These are phyloP conservation scores for Apostasia shenzhenica DNA, from an alignment of 106 monocot species.

Conservation along the genomic window DNA sequence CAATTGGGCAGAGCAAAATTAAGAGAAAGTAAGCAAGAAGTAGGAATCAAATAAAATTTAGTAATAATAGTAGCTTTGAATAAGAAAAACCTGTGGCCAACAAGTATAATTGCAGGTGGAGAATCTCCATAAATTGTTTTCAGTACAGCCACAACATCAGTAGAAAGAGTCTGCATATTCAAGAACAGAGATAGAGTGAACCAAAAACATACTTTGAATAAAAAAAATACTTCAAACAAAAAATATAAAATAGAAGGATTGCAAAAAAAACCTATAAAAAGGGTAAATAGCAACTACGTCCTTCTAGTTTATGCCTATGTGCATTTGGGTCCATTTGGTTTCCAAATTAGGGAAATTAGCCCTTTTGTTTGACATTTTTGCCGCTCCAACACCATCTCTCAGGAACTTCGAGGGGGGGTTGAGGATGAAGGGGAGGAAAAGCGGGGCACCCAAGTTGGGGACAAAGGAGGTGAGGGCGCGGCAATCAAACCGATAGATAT, in stretches of 20 bases:
- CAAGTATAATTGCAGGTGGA: conserved; percentile 89
- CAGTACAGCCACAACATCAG: conserved; percentile 86
- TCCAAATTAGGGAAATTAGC: no score
- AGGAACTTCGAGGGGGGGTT: no score
- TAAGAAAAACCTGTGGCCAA: conserved; percentile 84
- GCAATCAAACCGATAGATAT: no score
- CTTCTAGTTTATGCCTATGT: no score
- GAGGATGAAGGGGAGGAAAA: no score
- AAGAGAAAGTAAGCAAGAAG: not conserved
- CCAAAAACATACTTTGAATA: not conserved
- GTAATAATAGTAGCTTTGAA: not conserved
- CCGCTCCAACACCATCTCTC: no score
- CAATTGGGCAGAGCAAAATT: not conserved
- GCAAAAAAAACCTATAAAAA: not conserved
- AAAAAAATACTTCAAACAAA: conserved; percentile 3
- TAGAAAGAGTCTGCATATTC: conserved; percentile 64
- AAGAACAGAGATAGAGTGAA: not conserved
- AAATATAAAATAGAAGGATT: not conserved
- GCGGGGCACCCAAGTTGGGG: no score
- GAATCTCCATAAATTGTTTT: conserved; percentile 86
- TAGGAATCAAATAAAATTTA: conserved; percentile 2
- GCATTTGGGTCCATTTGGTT: no score
- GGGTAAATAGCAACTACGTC: no score
- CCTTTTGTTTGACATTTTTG: no score
- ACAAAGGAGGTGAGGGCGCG: no score